Base-by-base conservation (phyloP, 192 early-diverging fungal species). In the Podila verticillata region DNA sequence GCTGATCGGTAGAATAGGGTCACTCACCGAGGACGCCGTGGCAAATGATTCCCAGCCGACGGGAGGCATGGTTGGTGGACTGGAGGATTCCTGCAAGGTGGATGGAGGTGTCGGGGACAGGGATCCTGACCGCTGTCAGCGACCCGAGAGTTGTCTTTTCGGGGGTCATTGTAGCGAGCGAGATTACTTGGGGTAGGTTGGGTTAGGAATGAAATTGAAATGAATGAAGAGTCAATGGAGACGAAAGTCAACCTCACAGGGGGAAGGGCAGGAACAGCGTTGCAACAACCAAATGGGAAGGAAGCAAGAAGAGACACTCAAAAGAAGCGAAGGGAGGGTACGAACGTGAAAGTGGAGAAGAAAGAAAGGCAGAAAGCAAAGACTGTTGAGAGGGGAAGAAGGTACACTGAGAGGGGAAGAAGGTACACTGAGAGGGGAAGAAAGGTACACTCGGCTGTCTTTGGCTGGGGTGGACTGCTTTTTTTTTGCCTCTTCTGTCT, bases 41-140 rank as follows among this genome's bases (percentile, higher is more conserved):
- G 36, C 81, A 82, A 32, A 82, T 82, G 10, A 82, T 74, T 30
- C 64, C 81, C 4, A 82, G 65, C 28, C 73, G 59, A 28, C 77
- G 77, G 19, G 70, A 60, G 51, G 22, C 19, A 57, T 68, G 61
- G 66, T 36, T 57, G 20, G 77, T 68, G 6, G 70, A 68, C 58
- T 80, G 77, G 28, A 80, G 77, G 39, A 72, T 68, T 30, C 77
- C 77, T 10, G 70, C 65, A 20, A 80, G 77, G 56, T 60, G 49
- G 61, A 72, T 36, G 51, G 49, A 24, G 19, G 66, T 51, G 24
- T 32, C 54, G 20, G 77, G 77, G 19, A 80, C 69, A 28, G 56
- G 44, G 26, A 80, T 39, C 47, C 49, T 56, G 47, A 80, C 30
- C 22, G 34, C 4, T 29, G 70, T 68, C 28, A 65, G 66, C 17